Percentiles rank a stretch among this genome's conserved stretches.
Conservation (phyloP, 371 early-diverging fungal species). For the Rhizopus stolonifer region DNA sequence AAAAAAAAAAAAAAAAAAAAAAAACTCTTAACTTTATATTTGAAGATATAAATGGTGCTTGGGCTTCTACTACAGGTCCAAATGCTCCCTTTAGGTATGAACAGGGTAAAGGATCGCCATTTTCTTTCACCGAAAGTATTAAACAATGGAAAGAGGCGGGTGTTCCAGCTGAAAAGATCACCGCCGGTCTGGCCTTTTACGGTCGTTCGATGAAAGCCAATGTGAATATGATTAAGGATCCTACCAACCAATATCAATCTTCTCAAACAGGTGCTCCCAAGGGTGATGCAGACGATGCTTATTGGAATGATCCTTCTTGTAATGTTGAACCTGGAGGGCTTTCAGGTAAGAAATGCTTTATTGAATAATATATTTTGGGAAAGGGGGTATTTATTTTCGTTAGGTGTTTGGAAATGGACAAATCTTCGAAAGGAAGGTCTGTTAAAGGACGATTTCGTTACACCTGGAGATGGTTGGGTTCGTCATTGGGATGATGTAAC, state of each 20-base stretch:
- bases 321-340: constrained; percentile 32
- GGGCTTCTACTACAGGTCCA: constrained; percentile 63
- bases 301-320: constrained; percentile 47
- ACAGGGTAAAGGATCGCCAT: constrained; percentile 48
- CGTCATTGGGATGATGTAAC: constrained; percentile 64
- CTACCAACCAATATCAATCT: constrained; percentile 34
- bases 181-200: constrained; percentile 67
- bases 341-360: constrained; percentile 25
- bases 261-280: constrained; percentile 44
- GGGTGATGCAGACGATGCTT: constrained; percentile 54
- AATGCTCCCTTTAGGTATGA: constrained; percentile 61
- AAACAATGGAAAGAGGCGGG: constrained; percentile 61
- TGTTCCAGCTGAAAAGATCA: constrained; percentile 63
- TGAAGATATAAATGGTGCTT: constrained; percentile 58
- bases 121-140: constrained; percentile 56
- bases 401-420: constrained; percentile 63
- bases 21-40: no score
- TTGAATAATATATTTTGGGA: not conserved
- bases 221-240: constrained; percentile 45
- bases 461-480: constrained; percentile 50
- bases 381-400: not conserved
- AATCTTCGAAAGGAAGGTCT: constrained; percentile 58
- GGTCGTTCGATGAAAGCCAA: constrained; percentile 62
- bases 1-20: no score
- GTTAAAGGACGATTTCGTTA: constrained; percentile 35